These are phyloP conservation scores for Kuraishia floccosa DNA, from an alignment of 805 yeast species.

Conservation along the genomic window DNA sequence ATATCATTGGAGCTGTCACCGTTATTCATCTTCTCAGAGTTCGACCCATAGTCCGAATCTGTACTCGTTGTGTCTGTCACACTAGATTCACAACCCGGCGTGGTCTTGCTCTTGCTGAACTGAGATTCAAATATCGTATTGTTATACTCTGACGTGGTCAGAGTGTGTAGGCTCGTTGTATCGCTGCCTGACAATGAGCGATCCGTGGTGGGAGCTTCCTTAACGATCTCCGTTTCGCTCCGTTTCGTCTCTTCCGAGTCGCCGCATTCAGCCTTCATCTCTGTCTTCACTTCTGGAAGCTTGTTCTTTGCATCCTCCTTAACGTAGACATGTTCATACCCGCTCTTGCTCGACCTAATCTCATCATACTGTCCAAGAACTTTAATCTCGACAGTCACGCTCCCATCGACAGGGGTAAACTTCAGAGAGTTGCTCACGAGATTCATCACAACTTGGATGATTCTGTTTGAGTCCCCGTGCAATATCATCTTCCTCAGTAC, in stretches of 20 bases:
- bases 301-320: conserved; percentile 7
- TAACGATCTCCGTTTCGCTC: not conserved
- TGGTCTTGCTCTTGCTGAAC: not conserved
- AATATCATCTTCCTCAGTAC: conserved; percentile 50
- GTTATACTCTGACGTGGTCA: conserved; percentile 21
- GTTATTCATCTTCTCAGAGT: not conserved
- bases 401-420: conserved; percentile 86
- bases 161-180: conserved; percentile 12
- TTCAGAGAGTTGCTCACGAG: conserved; percentile 83
- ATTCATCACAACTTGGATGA: conserved; percentile 87
- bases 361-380: conserved; percentile 66
- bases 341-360: conserved; percentile 25
- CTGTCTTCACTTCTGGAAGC: not conserved
- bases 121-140: conserved; percentile 31
- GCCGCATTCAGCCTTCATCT: not conserved
- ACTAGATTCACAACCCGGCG: not conserved
- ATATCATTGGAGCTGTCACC: not conserved
- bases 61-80: too few relatives aligned
- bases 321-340: conserved; percentile 35
- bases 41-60: not conserved
- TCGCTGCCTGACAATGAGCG: conserved; percentile 4
- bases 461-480: conserved; percentile 83
- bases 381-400: conserved; percentile 52
- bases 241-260: not conserved
- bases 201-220: not conserved